Conservation (phyloP, 2,329 filamentous ascomycete genomes). For the Fusarium brevicatenulatum region DNA sequence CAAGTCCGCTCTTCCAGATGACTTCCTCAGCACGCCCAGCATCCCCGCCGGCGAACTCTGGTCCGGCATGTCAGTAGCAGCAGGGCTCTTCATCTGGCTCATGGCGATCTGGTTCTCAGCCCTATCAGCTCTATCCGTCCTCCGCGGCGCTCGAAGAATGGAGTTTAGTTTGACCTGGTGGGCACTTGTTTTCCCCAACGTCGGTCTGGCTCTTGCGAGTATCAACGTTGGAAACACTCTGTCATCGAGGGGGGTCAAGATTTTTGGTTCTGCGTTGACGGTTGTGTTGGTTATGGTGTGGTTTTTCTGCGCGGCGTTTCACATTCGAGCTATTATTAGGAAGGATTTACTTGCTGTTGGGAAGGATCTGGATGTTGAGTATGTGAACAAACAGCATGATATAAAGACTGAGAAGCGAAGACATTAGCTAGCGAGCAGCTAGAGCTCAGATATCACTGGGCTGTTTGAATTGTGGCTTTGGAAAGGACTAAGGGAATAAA, state of each 20-base stretch:
- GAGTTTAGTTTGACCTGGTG: slow-evolving; percentile 15
- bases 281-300: slow-evolving; percentile 3
- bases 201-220: slow-evolving; percentile 13
- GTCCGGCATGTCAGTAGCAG: slow-evolving; percentile 1
- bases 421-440: accelerated
- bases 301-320: not conserved
- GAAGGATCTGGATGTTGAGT: slow-evolving; percentile 18
- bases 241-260: not conserved
- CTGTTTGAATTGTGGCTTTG: too few relatives aligned
- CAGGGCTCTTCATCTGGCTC: slow-evolving; percentile 24
- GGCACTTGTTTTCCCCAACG: slow-evolving; percentile 20
- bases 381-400: slow-evolving; percentile 5
- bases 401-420: not conserved
- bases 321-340: not conserved
- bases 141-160: not conserved
- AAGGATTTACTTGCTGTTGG: slow-evolving; percentile 13
- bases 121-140: not conserved
- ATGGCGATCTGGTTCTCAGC: slow-evolving; percentile 19
- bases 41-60: slow-evolving; percentile 10
- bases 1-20: not conserved
- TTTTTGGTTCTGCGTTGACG: not conserved
- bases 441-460: accelerated
- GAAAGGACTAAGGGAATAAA: too few relatives aligned
- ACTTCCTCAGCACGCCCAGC: not conserved
- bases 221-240: slow-evolving; percentile 12